Evolutionary conservation across 768 basidiomycete species (phyloP).

Genomic region (Psilocybe cubensis): DNA sequence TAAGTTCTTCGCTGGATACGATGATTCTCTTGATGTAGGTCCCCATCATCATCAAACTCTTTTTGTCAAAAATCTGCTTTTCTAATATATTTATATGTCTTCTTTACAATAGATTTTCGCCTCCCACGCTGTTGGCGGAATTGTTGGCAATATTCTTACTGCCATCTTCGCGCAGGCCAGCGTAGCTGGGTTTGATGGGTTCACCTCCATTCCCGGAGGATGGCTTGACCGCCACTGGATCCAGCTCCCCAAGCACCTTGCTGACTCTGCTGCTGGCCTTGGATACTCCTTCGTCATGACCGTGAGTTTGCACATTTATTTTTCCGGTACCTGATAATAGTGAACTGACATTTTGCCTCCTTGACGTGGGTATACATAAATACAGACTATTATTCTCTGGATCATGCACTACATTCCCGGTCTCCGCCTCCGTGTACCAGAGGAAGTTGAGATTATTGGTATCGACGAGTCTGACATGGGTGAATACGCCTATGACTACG

Average conservation of each 20-base stretch:
- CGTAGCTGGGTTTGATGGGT: constrained; percentile 81
- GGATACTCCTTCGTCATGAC: constrained; percentile 80
- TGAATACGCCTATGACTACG: constrained; percentile 89
- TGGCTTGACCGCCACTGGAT: constrained; percentile 86
- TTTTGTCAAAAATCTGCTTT: not conserved
- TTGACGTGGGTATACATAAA: not conserved
- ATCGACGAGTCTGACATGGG: constrained; percentile 92
- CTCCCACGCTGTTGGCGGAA: constrained; percentile 77
- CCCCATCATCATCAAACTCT: too few relatives aligned
- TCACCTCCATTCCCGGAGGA: constrained; percentile 71
- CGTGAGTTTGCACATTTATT: constrained; percentile 38
- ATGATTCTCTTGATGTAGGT: constrained; percentile 81
- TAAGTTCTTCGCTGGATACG: constrained; percentile 80
- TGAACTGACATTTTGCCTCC: not conserved
- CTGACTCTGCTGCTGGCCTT: constrained; percentile 69
- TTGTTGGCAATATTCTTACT: constrained; percentile 84
- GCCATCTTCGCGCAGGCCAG: constrained; percentile 85
- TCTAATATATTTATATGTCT: constrained; percentile 5
- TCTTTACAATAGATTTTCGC: constrained; percentile 77
- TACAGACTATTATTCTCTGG: constrained; percentile 72
- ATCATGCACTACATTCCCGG: constrained; percentile 79
- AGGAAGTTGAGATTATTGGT: constrained; percentile 73
- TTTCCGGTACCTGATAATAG: not conserved
- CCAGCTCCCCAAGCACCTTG: constrained; percentile 87
- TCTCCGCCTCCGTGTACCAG: constrained; percentile 62